phyloP scores from a whole-genome alignment of 2,329 filamentous ascomycete genomes.

The Rugonectria rugulosa region DNA sequence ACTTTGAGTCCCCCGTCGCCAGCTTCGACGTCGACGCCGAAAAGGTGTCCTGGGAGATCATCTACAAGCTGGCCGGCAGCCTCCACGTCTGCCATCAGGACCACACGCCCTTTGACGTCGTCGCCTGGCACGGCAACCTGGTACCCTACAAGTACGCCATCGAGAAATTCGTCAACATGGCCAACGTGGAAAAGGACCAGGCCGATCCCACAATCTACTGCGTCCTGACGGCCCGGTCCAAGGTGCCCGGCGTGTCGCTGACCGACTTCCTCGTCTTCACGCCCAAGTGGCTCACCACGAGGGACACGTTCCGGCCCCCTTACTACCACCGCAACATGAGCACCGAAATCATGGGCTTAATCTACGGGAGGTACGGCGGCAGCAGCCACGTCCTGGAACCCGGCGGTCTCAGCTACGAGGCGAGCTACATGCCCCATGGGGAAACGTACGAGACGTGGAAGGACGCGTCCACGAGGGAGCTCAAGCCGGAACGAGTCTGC shows the following conservation, averaged over 20 bases:
- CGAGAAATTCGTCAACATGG: slow-evolving; percentile 74
- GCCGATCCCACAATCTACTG: slow-evolving; percentile 71
- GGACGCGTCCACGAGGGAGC: slow-evolving; percentile 60
- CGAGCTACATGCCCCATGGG: not conserved
- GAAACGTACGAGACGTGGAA: slow-evolving; percentile 49
- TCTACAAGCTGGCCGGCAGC: slow-evolving; percentile 67
- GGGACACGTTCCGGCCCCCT: slow-evolving; percentile 68
- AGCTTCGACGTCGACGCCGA: slow-evolving; percentile 56
- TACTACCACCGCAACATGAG: slow-evolving; percentile 70
- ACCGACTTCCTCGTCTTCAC: slow-evolving; percentile 74
- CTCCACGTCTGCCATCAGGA: slow-evolving; percentile 66
- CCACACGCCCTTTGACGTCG: slow-evolving; percentile 74
- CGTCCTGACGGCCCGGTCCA: slow-evolving; percentile 67
- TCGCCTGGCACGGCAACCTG: slow-evolving; percentile 74
- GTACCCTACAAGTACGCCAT: slow-evolving; percentile 74
- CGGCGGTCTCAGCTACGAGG: slow-evolving; percentile 7
- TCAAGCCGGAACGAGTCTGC: slow-evolving; percentile 63
- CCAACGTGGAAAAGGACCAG: slow-evolving; percentile 66
- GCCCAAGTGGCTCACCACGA: slow-evolving; percentile 68
- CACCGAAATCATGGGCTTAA: slow-evolving; percentile 63
- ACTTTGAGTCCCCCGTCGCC: slow-evolving; percentile 76
- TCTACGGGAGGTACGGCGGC: slow-evolving; percentile 45
- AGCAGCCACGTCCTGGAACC: slow-evolving; percentile 18
- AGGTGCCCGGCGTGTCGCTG: slow-evolving; percentile 60
- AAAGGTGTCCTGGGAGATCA: slow-evolving; percentile 54